A percentile compares a stretch with the other conserved stretches of the same genome.
Evolutionary conservation across 2,329 filamentous ascomycete genomes (phyloP).

Genomic region (Plectosphaerella plurivora): DNA sequence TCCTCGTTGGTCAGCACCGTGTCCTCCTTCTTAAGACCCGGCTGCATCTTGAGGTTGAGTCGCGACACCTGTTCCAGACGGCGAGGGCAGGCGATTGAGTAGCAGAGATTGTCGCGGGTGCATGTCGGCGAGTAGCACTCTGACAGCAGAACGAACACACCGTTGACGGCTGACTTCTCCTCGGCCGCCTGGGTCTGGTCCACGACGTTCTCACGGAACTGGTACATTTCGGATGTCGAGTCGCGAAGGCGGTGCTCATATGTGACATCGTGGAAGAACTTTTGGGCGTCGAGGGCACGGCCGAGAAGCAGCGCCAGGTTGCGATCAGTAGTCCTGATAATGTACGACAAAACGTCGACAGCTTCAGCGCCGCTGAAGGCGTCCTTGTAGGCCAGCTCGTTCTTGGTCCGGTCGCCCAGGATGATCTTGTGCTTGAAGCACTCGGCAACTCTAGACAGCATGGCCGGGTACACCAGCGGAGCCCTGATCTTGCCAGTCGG

Average conservation of each 20-base stretch:
- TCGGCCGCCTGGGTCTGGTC: conserved; percentile 59
- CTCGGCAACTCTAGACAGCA: conserved; percentile 89
- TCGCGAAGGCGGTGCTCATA: conserved; percentile 95
- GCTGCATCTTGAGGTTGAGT: conserved; percentile 88
- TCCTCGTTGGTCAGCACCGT: conserved; percentile 65
- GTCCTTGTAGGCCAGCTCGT: conserved; percentile 94
- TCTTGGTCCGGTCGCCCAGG: conserved; percentile 86
- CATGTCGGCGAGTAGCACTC: conserved; percentile 99
- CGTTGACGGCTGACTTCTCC: conserved; percentile 72
- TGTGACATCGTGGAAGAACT: conserved; percentile 98
- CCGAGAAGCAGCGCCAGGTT: conserved; percentile 90
- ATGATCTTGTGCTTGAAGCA: conserved; percentile 88
- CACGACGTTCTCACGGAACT: conserved; percentile 89
- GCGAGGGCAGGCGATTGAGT: conserved; percentile 94
- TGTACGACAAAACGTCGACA: conserved; percentile 91
- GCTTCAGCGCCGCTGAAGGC: conserved; percentile 94
- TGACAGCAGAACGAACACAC: conserved; percentile 91
- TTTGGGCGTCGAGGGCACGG: conserved; percentile 90
- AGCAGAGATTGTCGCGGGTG: conserved; percentile 90
- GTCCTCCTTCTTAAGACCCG: conserved; percentile 69
- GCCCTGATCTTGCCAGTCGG: conserved; percentile 61
- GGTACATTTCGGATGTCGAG: conserved; percentile 91
- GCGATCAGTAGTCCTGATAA: conserved; percentile 93
- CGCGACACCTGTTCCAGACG: conserved; percentile 92
- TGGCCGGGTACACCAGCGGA: conserved; percentile 87